Percentiles rank a stretch among this genome's conserved stretches.
phyloP scores from a whole-genome alignment of 2,329 filamentous ascomycete genomes.

The Dactylellina haptotyla region DNA sequence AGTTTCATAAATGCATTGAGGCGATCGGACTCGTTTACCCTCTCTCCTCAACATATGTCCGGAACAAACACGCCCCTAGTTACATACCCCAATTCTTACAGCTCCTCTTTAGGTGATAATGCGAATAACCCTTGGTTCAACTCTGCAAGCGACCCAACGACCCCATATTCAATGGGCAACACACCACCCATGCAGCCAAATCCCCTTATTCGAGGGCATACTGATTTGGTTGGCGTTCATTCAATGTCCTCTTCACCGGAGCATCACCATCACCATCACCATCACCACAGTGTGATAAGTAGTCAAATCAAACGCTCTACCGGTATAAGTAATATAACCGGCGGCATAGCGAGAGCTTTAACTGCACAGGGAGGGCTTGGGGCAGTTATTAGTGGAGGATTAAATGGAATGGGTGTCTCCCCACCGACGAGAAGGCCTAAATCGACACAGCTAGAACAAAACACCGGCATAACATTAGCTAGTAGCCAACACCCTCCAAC shows the following conservation, averaged over 20 bases:
- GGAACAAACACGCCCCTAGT: constrained; percentile 63
- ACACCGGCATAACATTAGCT: neutral
- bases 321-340: constrained; percentile 50
- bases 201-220: constrained; percentile 43
- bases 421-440: constrained; percentile 30
- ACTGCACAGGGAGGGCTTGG: constrained; percentile 40
- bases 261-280: constrained; percentile 55
- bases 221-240: constrained; percentile 36
- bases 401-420: constrained; percentile 39
- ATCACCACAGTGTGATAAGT: constrained; percentile 39
- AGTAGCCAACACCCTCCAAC: constrained; percentile 27
- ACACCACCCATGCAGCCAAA: constrained; percentile 55
- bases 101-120: constrained; percentile 52
- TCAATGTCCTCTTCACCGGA: constrained; percentile 58
- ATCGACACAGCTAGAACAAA: constrained; percentile 8
- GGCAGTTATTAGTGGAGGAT: constrained; percentile 36
- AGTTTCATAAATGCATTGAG: constrained; percentile 68
- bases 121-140: constrained; percentile 48
- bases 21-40: constrained; percentile 69
- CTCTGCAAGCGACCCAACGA: constrained; percentile 63
- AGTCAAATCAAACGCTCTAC: constrained; percentile 26
- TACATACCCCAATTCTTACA: constrained; percentile 57
- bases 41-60: constrained; percentile 62
- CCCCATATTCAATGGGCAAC: constrained; percentile 59
- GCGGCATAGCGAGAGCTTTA: constrained; percentile 43